Percentiles rank a stretch among this genome's conserved stretches.
These are phyloP conservation scores for Yamadazyma atmosphaerica DNA, from an alignment of 1,139 yeast species.

Conservation along the genomic window DNA sequence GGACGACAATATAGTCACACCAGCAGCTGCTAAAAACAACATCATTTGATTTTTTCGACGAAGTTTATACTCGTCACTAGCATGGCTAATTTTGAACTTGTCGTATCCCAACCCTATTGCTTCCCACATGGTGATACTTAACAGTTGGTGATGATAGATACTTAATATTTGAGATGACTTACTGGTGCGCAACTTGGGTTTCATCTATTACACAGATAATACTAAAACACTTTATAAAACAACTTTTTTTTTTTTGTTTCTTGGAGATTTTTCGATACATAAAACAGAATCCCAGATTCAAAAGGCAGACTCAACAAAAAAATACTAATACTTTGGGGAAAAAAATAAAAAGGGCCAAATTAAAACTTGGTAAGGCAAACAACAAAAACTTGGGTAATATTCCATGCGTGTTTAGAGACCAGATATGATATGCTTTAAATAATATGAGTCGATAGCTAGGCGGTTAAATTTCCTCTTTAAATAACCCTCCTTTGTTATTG, in stretches of 20 bases:
- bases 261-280: neutral
- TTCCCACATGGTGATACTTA: neutral
- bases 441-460: no score
- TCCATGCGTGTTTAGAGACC: neutral
- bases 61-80: constrained; percentile 44
- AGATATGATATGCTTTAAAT: neutral
- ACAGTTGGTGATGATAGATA: neutral
- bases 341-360: no score
- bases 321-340: constrained; percentile 1
- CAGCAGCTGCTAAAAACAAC: constrained; percentile 69
- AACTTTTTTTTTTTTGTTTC: constrained; percentile 3
- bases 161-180: no score
- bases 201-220: constrained; percentile 2
- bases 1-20: constrained; percentile 69
- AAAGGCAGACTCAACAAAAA: neutral
- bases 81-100: constrained; percentile 37
- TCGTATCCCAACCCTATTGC: neutral
- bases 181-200: neutral
- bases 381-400: no score
- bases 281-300: constrained; percentile 2
- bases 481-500: constrained; percentile 38
- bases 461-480: constrained; percentile 46
- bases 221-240: constrained; percentile 3
- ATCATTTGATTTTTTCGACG: constrained; percentile 75
- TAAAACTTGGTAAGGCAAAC: no score